phyloP scores from a whole-genome alignment of 2,329 filamentous ascomycete genomes.

The Grosmannia serpens region DNA sequence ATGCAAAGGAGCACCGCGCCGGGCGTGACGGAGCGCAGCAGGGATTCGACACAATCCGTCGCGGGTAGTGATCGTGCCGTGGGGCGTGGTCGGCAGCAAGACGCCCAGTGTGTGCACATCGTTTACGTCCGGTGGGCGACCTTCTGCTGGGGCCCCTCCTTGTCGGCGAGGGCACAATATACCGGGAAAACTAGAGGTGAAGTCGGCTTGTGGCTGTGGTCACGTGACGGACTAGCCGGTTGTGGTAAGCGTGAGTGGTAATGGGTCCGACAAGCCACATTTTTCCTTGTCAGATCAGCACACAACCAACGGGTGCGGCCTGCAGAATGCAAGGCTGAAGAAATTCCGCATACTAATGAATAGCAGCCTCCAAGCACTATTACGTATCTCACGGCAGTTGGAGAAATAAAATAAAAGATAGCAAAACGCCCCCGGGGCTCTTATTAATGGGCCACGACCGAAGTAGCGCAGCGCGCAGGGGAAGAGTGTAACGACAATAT shows the following conservation, averaged over 20 bases:
- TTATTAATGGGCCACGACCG: too few species aligned
- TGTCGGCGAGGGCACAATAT: conserved; percentile 7
- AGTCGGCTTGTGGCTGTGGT: conserved; percentile 9
- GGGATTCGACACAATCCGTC: not conserved
- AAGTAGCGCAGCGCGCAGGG: not conserved
- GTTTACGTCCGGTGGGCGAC: not conserved
- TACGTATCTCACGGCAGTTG: not conserved
- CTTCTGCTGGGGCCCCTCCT: conserved; percentile 5
- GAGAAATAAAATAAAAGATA: too few species aligned
- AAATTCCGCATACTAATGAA: not conserved
- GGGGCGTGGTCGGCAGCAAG: not conserved
- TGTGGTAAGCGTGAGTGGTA: not conserved
- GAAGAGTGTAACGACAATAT: not conserved
- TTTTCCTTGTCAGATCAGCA: not conserved
- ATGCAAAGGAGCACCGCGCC: not conserved
- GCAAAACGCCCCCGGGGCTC: too few species aligned
- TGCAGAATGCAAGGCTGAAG: conserved; percentile 15
- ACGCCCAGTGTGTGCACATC: not conserved
- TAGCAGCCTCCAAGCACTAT: not conserved
- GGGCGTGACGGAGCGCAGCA: not conserved
- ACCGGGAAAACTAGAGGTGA: conserved; percentile 13
- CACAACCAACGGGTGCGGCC: not conserved
- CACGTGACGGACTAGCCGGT: conserved; percentile 8
- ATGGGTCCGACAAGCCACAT: conserved; percentile 6
- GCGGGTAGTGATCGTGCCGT: not conserved